Evolutionary conservation across 2,329 filamentous ascomycete species (phyloP).

Genomic region (Aureobasidium leucospermi): DNA sequence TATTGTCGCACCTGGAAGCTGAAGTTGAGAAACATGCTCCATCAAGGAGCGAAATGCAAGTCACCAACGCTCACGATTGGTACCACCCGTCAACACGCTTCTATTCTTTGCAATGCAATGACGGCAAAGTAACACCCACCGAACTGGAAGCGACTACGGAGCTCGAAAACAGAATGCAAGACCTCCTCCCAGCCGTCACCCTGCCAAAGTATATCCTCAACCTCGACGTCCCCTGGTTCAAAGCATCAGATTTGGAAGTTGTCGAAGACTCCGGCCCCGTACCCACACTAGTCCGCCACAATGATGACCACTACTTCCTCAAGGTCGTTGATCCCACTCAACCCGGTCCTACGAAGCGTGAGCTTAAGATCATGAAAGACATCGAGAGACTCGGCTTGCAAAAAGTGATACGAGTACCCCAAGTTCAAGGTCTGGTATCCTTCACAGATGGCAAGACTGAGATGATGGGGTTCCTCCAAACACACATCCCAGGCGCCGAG

Average conservation of each 20-base stretch:
- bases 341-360: constrained; percentile 27
- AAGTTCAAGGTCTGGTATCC: constrained; percentile 25
- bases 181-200: constrained; percentile 23
- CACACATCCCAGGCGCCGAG: constrained; percentile 24
- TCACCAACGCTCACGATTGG: constrained; percentile 26
- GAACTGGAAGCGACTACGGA: constrained; percentile 20
- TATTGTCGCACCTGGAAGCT: constrained; percentile 22
- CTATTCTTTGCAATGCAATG: constrained; percentile 21
- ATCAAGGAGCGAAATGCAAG: not conserved
- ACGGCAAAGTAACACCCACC: constrained; percentile 21
- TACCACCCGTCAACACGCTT: constrained; percentile 25
- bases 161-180: constrained; percentile 19
- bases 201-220: constrained; percentile 29
- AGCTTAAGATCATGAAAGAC: constrained; percentile 25
- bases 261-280: constrained; percentile 17
- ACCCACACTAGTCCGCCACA: constrained; percentile 24
- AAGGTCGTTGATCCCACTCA: constrained; percentile 27
- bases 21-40: constrained; percentile 17
- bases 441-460: constrained; percentile 15
- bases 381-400: constrained; percentile 24
- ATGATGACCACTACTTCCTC: constrained; percentile 22
- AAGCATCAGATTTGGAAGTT: constrained; percentile 22
- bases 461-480: constrained; percentile 30
- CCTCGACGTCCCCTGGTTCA: constrained; percentile 21
- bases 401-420: constrained; percentile 24